Conservation (phyloP, 2,329 filamentous ascomycete species). For the Capronia epimyces region DNA sequence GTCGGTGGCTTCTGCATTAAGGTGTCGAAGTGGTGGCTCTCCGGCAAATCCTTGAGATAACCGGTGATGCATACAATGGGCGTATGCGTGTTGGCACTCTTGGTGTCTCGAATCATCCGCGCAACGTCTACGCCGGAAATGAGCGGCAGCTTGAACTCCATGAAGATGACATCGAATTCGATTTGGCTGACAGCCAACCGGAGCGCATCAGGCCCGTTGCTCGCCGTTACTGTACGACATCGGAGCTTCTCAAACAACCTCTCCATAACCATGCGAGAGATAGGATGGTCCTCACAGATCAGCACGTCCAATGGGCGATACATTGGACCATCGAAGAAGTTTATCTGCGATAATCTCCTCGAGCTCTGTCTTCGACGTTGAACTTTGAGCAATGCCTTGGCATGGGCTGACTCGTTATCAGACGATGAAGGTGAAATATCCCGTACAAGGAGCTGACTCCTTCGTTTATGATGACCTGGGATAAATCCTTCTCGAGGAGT, state of each 20-base stretch:
- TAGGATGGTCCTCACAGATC: conserved; percentile 95
- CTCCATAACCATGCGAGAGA: conserved; percentile 98
- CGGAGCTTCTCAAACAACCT: conserved; percentile 90
- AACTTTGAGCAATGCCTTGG: conserved; percentile 83
- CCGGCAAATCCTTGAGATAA: conserved; percentile 94
- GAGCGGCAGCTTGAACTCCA: conserved; percentile 91
- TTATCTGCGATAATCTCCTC: conserved; percentile 87
- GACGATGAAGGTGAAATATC: conserved; percentile 89
- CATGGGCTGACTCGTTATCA: conserved; percentile 90
- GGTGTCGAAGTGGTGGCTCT: conserved; percentile 91
- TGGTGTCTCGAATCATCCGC: conserved; percentile 94
- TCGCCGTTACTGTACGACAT: conserved; percentile 86
- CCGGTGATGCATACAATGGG: conserved; percentile 95
- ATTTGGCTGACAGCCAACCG: conserved; percentile 94
- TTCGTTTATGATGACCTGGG: conserved; percentile 73
- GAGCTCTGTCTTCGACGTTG: conserved; percentile 93
- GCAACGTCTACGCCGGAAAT: conserved; percentile 94
- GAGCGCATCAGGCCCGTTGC: conserved; percentile 85
- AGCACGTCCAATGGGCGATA: conserved; percentile 90
- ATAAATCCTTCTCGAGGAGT: conserved; percentile 59
- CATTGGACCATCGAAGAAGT: conserved; percentile 71
- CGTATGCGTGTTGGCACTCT: conserved; percentile 88
- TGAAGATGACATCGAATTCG: conserved; percentile 98
- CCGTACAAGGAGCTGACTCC: conserved; percentile 82
- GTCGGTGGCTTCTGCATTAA: conserved; percentile 96